These are phyloP conservation scores for Amanita rimosa DNA, from an alignment of 768 basidiomycete species.

Conservation along the genomic window DNA sequence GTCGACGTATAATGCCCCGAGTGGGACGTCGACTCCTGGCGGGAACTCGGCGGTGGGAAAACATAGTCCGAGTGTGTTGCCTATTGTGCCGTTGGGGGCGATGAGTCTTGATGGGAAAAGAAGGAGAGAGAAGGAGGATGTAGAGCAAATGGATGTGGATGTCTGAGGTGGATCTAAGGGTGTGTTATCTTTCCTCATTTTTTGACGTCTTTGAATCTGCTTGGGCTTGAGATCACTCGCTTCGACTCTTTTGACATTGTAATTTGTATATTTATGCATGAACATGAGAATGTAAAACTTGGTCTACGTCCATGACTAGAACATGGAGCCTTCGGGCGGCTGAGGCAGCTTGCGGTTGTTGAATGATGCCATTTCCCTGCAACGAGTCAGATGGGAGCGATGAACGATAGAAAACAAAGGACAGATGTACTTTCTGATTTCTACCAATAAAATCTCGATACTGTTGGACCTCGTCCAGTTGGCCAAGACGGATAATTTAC, in stretches of 20 bases:
- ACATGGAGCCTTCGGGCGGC: constrained; percentile 78
- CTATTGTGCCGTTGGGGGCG: constrained; percentile 14
- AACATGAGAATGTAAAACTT: neutral
- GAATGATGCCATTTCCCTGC: constrained; percentile 90
- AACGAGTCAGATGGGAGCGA: neutral
- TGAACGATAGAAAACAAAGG: neutral
- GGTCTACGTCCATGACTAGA: constrained; percentile 21
- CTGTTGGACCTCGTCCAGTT: constrained; percentile 69
- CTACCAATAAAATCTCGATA: constrained; percentile 86
- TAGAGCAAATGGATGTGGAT: constrained; percentile 20
- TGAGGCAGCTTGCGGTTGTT: constrained; percentile 91
- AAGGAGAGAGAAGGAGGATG: constrained; percentile 12
- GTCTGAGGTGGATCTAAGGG: neutral
- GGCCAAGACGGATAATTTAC: constrained; percentile 60
- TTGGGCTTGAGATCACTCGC: neutral
- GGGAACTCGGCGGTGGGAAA: constrained; percentile 12
- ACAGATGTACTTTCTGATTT: constrained; percentile 71
- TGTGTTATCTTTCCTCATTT: neutral
- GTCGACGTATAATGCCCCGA: constrained; percentile 12
- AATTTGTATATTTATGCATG: neutral
- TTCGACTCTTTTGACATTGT: neutral
- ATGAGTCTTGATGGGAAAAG: constrained; percentile 20
- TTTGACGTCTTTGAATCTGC: neutral
- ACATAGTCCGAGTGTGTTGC: constrained; percentile 10
- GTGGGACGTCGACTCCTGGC: constrained; percentile 24